Evolutionary conservation across 1,284 basidiomycete genomes (phyloP).

Genomic region (Xerocomus minutiporus): DNA sequence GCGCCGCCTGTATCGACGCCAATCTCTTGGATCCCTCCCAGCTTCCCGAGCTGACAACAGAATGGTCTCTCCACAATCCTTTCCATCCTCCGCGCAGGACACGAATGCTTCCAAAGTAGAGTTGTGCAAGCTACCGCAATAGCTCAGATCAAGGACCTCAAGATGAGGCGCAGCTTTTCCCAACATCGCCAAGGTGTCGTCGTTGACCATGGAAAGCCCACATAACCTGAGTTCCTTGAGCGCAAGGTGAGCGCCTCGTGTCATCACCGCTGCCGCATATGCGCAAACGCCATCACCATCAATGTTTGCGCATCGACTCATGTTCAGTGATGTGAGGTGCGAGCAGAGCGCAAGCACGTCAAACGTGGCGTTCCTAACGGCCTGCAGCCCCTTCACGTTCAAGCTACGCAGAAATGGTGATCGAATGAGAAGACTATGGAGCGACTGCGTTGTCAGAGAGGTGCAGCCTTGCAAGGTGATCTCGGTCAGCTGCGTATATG

Average conservation of each 20-base stretch:
- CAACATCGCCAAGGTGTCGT: constrained; percentile 55
- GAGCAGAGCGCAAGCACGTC: constrained; percentile 59
- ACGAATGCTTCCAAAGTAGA: constrained; percentile 72
- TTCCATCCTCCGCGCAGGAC: constrained; percentile 43
- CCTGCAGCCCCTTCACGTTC: constrained; percentile 62
- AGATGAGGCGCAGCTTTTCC: constrained; percentile 66
- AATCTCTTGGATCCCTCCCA: constrained; percentile 54
- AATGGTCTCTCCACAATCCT: constrained; percentile 37
- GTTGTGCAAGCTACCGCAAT: constrained; percentile 67
- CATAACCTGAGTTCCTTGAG: constrained; percentile 61
- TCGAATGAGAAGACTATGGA: constrained; percentile 68
- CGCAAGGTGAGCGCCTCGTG: constrained; percentile 42
- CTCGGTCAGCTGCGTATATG: constrained; percentile 59
- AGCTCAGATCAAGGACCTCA: constrained; percentile 79
- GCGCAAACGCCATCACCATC: constrained; percentile 57
- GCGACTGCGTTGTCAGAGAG: constrained; percentile 55
- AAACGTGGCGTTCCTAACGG: constrained; percentile 71
- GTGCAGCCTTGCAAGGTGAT: constrained; percentile 77
- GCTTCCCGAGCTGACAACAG: constrained; percentile 58
- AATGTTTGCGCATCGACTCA: constrained; percentile 70
- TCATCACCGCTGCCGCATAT: constrained; percentile 40
- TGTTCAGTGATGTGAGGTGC: constrained; percentile 58
- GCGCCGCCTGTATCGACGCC: constrained; percentile 51
- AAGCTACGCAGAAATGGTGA: constrained; percentile 60
- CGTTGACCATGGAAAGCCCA: constrained; percentile 58